These are phyloP conservation scores for Cryoendolithus antarcticus DNA, from an alignment of 2,329 filamentous ascomycete species.

Conservation along the genomic window DNA sequence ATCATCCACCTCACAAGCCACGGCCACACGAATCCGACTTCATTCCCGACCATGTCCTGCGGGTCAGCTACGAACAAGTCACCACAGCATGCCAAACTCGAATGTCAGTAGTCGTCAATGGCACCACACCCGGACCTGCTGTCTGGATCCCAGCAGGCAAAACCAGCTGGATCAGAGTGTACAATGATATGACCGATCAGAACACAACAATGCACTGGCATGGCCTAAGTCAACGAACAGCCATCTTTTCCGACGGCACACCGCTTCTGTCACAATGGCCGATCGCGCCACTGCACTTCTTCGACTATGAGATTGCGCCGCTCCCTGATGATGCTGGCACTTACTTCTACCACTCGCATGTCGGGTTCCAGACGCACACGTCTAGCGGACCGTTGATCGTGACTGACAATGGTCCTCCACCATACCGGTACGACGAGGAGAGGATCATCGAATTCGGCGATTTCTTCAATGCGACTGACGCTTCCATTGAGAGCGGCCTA, in stretches of 20 bases:
- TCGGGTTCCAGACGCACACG: constrained; percentile 49
- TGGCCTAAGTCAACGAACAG: constrained; percentile 46
- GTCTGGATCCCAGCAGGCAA: constrained; percentile 35
- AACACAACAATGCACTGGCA: constrained; percentile 46
- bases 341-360: constrained; percentile 58
- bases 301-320: constrained; percentile 53
- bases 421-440: constrained; percentile 53
- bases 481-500: constrained; percentile 39
- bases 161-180: constrained; percentile 45
- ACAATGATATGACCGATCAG: constrained; percentile 41
- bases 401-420: constrained; percentile 28
- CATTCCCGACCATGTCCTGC: constrained; percentile 35
- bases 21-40: constrained; percentile 10
- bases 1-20: too few relatives aligned
- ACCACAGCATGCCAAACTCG: constrained; percentile 35
- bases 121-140: constrained; percentile 39
- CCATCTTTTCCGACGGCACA: constrained; percentile 53
- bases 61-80: constrained; percentile 31
- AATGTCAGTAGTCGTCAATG: constrained; percentile 39
- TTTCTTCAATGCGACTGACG: constrained; percentile 44
- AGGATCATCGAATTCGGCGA: constrained; percentile 44
- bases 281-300: constrained; percentile 48
- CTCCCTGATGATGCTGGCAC: constrained; percentile 44
- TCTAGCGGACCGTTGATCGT: constrained; percentile 48
- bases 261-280: constrained; percentile 53